Base-by-base conservation (phyloP, 441 rosid genomes). In the Syzygium malaccense region DNA sequence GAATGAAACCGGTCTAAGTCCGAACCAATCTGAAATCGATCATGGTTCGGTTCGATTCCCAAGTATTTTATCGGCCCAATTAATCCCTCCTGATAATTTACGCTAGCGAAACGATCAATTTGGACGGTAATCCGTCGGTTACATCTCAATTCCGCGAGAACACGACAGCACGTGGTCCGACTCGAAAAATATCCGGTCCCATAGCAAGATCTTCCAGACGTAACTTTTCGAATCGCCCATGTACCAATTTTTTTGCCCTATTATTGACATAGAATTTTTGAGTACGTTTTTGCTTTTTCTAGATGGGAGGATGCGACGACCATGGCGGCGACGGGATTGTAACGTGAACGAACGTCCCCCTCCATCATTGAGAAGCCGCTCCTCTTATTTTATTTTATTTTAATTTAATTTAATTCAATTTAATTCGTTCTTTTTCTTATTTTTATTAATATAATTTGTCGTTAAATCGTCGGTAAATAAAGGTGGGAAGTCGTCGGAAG, bases 41-140 rank as follows among this genome's bases (percentile, higher is more conserved):
- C 8, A 2, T 12, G 49, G 1, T 32, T 32, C 0, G 4, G 14
- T 32, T 11, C 7, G 14, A 1, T 66, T 66, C 45, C 7, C 14
- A 2, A 66, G 2, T 7, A 18, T 2, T 7, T 8, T 2, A 19
- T 1, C 12, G 28, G 26, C 5, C 26, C 12, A 4, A 56, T 56
- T 8, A 4, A 26, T 23, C 12, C 9, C 41, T 18, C 48, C 48
- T 1, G 2, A 71, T 20, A 2, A 71, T 20, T 19, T 71, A 37
- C 11, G 51, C 51, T 37, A 15, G 28, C 17, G 5, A 5, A 20
- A 23, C 28, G 25, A 71, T 20, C 20, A 0, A 12, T 71, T 11
- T 11, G 45, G 80, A 71, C 2, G 17, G 51, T 20, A 20, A 12
- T 1, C 2, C 0, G 4, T 37, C 5, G 4, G 28, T 20, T 20